A percentile compares a stretch with the other conserved stretches of the same genome.
These are phyloP conservation scores for Mucor indicus DNA, from an alignment of 371 early-diverging fungal species.

Conservation along the genomic window DNA sequence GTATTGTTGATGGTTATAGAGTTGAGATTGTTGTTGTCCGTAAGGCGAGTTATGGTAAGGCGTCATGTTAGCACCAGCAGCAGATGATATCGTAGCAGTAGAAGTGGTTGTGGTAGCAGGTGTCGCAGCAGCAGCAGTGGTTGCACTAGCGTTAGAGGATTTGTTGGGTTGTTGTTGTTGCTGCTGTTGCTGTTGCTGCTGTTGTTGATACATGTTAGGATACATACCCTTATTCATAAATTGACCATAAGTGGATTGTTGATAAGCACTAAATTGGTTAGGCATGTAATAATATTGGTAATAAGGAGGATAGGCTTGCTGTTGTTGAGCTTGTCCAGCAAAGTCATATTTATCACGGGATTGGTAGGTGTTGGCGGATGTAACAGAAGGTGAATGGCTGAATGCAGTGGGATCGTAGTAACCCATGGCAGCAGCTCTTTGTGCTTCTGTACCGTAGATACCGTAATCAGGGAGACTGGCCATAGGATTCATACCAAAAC, in stretches of 20 bases:
- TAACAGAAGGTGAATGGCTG: conserved; percentile 38
- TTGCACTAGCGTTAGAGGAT: conserved; percentile 3
- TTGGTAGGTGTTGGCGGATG: conserved; percentile 39
- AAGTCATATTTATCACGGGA: conserved; percentile 30
- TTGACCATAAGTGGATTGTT: conserved; percentile 75
- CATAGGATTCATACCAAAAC: conserved; percentile 73
- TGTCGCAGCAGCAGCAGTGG: conserved; percentile 19
- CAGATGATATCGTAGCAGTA: too few relatives aligned
- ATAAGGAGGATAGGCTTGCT: conserved; percentile 55
- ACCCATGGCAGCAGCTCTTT: conserved; percentile 52
- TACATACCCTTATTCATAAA: conserved; percentile 85
- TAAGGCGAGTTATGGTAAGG: too few relatives aligned
- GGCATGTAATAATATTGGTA: conserved; percentile 76
- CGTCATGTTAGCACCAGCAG: too few relatives aligned
- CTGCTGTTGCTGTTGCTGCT: conserved; percentile 21
- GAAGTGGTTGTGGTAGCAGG: too few relatives aligned
- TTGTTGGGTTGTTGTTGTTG: conserved; percentile 33
- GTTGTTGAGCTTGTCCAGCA: conserved; percentile 18
- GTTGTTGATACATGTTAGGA: conserved; percentile 62
- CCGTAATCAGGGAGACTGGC: conserved; percentile 59
- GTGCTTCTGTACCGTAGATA: conserved; percentile 44
- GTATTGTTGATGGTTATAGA: conserved; percentile 47
- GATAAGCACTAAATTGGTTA: conserved; percentile 70
- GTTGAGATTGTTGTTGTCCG: conserved; percentile 44
- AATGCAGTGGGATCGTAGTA: conserved; percentile 57